Evolutionary conservation across 371 early-diverging fungal genomes (phyloP).

Genomic region (Mortierella sp.): DNA sequence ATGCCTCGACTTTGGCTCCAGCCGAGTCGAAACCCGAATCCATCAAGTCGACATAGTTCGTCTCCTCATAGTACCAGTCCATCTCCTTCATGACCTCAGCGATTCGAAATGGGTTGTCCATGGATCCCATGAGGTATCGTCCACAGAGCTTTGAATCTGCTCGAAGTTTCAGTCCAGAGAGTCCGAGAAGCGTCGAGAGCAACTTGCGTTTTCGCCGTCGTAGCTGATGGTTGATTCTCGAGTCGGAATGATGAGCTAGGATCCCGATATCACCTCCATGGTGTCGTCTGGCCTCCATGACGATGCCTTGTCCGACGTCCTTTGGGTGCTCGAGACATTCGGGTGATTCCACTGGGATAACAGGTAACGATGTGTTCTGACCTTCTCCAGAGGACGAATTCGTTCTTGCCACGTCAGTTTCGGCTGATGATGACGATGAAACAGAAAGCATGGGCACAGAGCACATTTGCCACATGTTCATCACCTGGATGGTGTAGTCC

Average conservation of each 20-base stretch:
- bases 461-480: background rate
- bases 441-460: background rate
- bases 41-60: background rate
- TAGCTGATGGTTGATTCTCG: background rate
- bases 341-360: background rate
- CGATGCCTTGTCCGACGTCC: background rate
- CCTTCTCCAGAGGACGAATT: no score
- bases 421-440: no score
- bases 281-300: background rate
- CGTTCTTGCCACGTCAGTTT: no score
- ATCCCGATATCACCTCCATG: constrained; percentile 25
- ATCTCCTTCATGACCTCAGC: constrained; percentile 20
- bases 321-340: background rate
- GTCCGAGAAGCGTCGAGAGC: constrained; percentile 2
- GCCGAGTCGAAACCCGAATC: constrained; percentile 5
- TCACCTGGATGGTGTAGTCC: background rate
- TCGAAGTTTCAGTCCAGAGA: constrained; percentile 5
- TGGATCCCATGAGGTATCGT: constrained; percentile 10
- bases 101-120: constrained; percentile 11
- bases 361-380: background rate
- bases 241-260: background rate
- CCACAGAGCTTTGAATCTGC: constrained; percentile 17
- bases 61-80: constrained; percentile 18
- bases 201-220: constrained; percentile 3
- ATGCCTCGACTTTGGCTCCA: constrained; percentile 2